Base-by-base conservation (phyloP, 1,139 yeast genomes). In the Candida sanyaensis region DNA sequence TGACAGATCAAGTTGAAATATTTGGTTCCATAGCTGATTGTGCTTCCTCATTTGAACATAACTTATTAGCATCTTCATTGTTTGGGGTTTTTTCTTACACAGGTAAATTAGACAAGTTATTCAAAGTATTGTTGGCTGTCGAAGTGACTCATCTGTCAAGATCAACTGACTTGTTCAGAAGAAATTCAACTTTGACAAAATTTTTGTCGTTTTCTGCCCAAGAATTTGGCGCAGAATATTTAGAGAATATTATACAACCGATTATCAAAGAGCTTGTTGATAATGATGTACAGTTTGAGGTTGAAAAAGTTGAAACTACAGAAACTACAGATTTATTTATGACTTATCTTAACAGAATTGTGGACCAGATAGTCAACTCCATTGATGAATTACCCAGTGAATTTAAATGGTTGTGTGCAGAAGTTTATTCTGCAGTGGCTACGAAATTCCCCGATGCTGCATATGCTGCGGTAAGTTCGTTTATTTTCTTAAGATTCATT, bases 111-210 rank as follows among this genome's bases (percentile, higher is more conserved):
- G 81, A 87, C 55, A 68, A 72, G 11, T 66, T 88, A 32, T 83
- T 89, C 41, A 67, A 77, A 6, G 75, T 78, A 6, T 70, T 88
- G 43, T 71, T 90, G 21, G 69, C 70, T 23, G 82, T 81, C 49
- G 97, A 90, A 61, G 84, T 89, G 26, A 63, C 71, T 38, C 71
- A 69, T 30, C 83, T 88, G 0, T 68, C 79, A 0, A 78, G 87
- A 50, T 80, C 89, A 11, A 79, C 87, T 34, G 96, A 88, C 59
- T 79, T 89, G 29, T 75, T 90, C 55, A 75, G 97, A 58, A 78
- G 96, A 50, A 90, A 90, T 62, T 86, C 95, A 46, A 87, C 90
- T 26, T 86, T 93, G 37, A 88, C 96, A 0, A 80, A 92, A 58
- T 74, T 89, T 42, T 71, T 89, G 45, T 86, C 92, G 0, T 75